Evolutionary conservation across 768 basidiomycete species (phyloP), one percentile per base, ranked within the genome.

Genomic region (Panaeolus cyanescens): DNA sequence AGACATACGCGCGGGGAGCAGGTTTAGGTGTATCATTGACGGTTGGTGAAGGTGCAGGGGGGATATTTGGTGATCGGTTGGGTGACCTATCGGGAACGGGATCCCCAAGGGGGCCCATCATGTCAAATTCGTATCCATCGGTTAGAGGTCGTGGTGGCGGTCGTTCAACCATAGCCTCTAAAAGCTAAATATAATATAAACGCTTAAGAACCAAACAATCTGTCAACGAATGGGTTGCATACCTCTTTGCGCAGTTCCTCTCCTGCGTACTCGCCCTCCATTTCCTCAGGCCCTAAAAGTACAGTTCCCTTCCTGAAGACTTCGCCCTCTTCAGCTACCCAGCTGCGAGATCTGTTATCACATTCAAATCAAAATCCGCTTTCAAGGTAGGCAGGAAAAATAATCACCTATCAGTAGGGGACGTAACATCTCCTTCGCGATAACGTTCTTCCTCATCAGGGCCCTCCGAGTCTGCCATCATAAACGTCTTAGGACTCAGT

Each of bases 301-400:
- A 89, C 89, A 9, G 83, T 86, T 0, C 95, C 95, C 70, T 96
- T 96, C 39, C 96, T 81, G 79, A 98, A 98, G 37, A 99, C 91
- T 75, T 99, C 96, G 0, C 95, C 95, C 72, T 99, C 97, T 71
- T 99, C 97, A 59, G 88, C 92, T 0, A 96, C 90, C 89, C 92
- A 93, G 56, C 82, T 87, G 64, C 87, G 80, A 25, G 90, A 91
- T 54, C 92, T 90, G 56, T 10, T 63, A 37, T 42, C 17, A 9
- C n/a, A 37, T 19, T 55, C 30, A 65, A 31, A 60, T 19, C 45
- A 54, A 30, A 15, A 32, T 13, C n/a, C n/a, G n/a, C n/a, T n/a
- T n/a, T n/a, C n/a, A 28, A 32, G 17, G 15, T n/a, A 13, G 36
- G 10, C 34, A 4, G 58, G 28, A 22, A 59, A 39, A 22, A 28